phyloP scores from a whole-genome alignment of 768 basidiomycete genomes.

The Suillus variegatus region DNA sequence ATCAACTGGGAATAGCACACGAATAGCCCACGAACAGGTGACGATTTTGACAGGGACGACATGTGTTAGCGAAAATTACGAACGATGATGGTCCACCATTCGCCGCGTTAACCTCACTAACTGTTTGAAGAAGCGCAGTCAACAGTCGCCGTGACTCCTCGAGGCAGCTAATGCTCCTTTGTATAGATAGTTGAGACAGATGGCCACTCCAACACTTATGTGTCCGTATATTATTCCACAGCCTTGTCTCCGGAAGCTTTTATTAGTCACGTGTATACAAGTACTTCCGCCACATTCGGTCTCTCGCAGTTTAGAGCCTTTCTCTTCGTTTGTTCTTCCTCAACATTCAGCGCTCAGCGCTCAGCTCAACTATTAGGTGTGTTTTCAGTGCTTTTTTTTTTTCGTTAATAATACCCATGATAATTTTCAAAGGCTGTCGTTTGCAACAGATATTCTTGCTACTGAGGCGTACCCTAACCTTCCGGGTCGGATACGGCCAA shows the following conservation, averaged over 20 bases:
- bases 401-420: background rate
- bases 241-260: constrained; percentile 2
- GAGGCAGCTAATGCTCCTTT: constrained; percentile 20
- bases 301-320: constrained; percentile 15
- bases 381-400: background rate
- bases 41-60: constrained; percentile 9
- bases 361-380: constrained; percentile 4
- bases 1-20: constrained; percentile 1
- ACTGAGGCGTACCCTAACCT: constrained; percentile 13
- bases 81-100: background rate
- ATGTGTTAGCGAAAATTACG: constrained; percentile 3
- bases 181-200: background rate
- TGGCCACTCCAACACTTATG: constrained; percentile 14
- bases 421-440: background rate
- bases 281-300: constrained; percentile 17
- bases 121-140: constrained; percentile 2
- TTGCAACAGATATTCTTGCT: constrained; percentile 3
- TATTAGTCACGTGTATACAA: constrained; percentile 15
- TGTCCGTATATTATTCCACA: constrained; percentile 22
- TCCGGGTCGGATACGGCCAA: constrained; percentile 14
- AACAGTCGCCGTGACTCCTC: constrained; percentile 17
- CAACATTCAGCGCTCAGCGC: constrained; percentile 1
- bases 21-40: background rate
- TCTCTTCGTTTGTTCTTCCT: constrained; percentile 16
- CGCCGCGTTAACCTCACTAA: constrained; percentile 4